These are phyloP conservation scores for Epithemia pelagica DNA, from an alignment of 108 stramenopile species.

Conservation along the genomic window DNA sequence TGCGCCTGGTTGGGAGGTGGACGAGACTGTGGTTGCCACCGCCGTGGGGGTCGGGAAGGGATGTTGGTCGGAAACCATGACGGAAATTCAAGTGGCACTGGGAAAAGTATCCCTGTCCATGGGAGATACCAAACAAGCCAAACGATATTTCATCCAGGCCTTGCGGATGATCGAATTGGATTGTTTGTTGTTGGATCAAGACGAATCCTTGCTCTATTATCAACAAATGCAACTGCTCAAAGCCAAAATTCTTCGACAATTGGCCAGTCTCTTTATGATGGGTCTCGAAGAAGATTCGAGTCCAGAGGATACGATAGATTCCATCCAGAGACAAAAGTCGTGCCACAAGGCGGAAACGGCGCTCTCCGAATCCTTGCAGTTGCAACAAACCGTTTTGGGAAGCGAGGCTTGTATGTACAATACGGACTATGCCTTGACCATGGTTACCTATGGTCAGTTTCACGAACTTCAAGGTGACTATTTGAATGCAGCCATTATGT, in stretches of 20 bases:
- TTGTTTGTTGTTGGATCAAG: not conserved
- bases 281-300: not conserved
- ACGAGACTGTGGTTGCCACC: not conserved
- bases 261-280: not conserved
- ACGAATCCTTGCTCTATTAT: not conserved
- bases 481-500: not conserved
- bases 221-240: not conserved
- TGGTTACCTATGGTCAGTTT: not conserved
- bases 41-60: not conserved
- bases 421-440: not conserved
- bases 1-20: no score
- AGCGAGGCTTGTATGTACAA: not conserved
- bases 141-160: not conserved
- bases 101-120: not conserved
- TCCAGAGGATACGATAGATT: not conserved
- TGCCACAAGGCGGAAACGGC: not conserved
- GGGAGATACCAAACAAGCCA: not conserved
- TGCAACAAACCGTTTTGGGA: not conserved
- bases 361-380: not conserved
- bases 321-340: not conserved
- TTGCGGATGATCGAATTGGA: not conserved
- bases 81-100: not conserved
- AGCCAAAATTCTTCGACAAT: not conserved
- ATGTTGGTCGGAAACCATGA: not conserved
- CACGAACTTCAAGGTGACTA: not conserved